Conservation (phyloP, 306 rosid genomes). For the Casuarina equisetifolia region DNA sequence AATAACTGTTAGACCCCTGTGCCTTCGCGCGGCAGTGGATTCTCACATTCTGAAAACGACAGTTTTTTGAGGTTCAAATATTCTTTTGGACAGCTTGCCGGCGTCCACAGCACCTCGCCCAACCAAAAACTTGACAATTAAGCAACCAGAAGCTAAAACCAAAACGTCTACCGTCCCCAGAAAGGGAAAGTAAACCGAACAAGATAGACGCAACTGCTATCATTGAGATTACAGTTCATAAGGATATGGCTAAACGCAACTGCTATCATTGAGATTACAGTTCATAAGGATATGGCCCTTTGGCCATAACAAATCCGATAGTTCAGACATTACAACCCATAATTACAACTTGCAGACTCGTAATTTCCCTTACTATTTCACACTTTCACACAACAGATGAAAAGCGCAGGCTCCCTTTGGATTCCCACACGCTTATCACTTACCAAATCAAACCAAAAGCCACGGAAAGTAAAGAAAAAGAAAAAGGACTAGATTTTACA, state of each 20-base stretch:
- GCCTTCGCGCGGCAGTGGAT: no score
- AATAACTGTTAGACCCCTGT: no score
- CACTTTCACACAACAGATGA: not conserved
- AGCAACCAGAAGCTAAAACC: constrained; percentile 14
- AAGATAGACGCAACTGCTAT: not conserved
- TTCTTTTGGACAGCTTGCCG: not conserved
- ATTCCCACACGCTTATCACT: not conserved
- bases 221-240: constrained; percentile 2
- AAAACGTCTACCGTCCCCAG: constrained; percentile 2
- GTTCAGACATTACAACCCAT: not conserved
- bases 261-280: not conserved
- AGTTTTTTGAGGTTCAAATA: not conserved
- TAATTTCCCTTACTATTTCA: not conserved
- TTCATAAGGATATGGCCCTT: not conserved
- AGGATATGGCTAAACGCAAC: no score
- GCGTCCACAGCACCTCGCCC: not conserved
- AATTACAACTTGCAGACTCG: not conserved
- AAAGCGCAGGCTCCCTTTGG: constrained; percentile 9
- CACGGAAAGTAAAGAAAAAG: not conserved
- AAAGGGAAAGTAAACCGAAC: not conserved
- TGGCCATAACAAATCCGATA: not conserved
- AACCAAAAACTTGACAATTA: not conserved
- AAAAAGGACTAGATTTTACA: not conserved
- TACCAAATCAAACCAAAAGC: not conserved
- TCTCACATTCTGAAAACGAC: not conserved